Evolutionary conservation across 768 basidiomycete species (phyloP).

Genomic region (Agrocybe chaxingu): DNA sequence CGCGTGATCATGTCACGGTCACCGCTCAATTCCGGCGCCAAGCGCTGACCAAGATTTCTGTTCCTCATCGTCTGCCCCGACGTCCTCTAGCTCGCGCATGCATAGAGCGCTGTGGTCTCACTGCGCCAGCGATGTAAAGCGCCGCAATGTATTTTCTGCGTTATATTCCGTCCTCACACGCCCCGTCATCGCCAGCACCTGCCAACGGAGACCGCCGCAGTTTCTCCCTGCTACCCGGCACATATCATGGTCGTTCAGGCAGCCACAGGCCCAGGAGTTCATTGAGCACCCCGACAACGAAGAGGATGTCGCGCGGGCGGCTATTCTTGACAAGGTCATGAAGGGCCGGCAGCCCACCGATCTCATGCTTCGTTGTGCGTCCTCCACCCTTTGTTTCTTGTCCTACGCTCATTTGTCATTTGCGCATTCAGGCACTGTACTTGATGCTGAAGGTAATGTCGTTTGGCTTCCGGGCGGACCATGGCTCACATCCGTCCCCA

Average conservation of each 20-base stretch:
- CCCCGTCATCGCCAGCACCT: neutral
- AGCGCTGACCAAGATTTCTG: neutral
- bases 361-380: constrained; percentile 87
- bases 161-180: neutral
- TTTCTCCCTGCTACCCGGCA: constrained; percentile 11
- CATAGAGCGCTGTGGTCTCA: constrained; percentile 33
- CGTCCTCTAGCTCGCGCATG: constrained; percentile 36
- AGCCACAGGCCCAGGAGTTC: constrained; percentile 25
- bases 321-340: constrained; percentile 81
- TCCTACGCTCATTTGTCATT: constrained; percentile 12
- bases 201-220: neutral
- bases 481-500: constrained; percentile 27
- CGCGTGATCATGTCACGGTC: neutral
- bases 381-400: constrained; percentile 6
- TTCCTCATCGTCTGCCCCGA: constrained; percentile 2
- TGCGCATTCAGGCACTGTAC: constrained; percentile 64
- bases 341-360: constrained; percentile 87
- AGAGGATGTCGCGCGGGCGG: constrained; percentile 69
- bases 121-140: constrained; percentile 38
- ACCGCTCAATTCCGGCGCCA: constrained; percentile 10
- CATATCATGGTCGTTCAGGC: constrained; percentile 34
- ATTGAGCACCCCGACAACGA: constrained; percentile 37
- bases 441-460: constrained; percentile 74
- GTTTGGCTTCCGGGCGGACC: constrained; percentile 16
- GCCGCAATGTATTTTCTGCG: constrained; percentile 17